These are phyloP conservation scores for Passiflora organensis DNA, from an alignment of 345 rosid species.

Conservation along the genomic window DNA sequence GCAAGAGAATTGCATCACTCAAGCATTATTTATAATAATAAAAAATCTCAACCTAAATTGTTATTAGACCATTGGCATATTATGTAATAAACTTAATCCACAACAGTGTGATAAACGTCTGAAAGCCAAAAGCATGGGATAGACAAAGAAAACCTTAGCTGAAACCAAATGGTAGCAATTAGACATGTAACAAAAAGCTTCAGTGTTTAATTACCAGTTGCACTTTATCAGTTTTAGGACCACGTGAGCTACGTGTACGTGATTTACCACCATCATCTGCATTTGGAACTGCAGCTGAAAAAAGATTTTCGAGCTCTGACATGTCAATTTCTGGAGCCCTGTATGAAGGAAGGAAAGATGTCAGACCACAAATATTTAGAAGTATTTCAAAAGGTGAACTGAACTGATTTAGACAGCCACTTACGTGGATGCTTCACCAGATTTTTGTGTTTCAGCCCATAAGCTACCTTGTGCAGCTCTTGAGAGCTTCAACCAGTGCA, in stretches of 20 bases:
- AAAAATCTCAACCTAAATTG: no score
- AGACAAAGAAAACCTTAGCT: no score
- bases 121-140: conserved; percentile 2
- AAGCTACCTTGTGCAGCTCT: conserved; percentile 94
- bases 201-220: conserved; percentile 63
- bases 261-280: conserved; percentile 45
- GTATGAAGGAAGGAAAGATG: conserved; percentile 5
- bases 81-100: no score
- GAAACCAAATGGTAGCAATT: neutral
- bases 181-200: neutral
- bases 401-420: conserved; percentile 18
- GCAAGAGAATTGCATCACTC: no score
- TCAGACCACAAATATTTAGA: conserved; percentile 3
- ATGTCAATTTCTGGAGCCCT: conserved; percentile 98
- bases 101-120: neutral
- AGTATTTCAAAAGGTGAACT: conserved; percentile 12
- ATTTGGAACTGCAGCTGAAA: conserved; percentile 63
- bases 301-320: conserved; percentile 88
- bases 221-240: conserved; percentile 76
- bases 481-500: conserved; percentile 93
- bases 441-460: conserved; percentile 95
- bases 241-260: conserved; percentile 35
- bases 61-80: no score
- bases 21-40: no score
- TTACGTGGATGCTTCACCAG: conserved; percentile 79